Evolutionary conservation across 192 early-diverging fungal genomes (phyloP).

Genomic region (Umbelopsis vinacea): DNA sequence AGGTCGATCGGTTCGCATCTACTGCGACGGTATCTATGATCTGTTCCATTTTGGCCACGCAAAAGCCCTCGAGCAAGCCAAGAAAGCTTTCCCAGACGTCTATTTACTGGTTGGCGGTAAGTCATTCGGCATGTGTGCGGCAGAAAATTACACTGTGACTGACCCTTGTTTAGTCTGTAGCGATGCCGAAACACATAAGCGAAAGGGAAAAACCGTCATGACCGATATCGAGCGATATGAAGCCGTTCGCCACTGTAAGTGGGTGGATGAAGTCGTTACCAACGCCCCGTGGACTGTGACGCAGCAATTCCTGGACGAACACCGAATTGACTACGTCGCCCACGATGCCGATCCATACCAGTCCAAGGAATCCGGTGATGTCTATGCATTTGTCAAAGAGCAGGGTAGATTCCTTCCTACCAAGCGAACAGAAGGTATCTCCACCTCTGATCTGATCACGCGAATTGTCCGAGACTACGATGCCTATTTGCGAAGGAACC

Average conservation of each 20-base stretch:
- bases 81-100: conserved; percentile 75
- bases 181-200: conserved; percentile 73
- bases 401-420: conserved; percentile 70
- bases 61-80: conserved; percentile 77
- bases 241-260: conserved; percentile 79
- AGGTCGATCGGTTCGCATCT: conserved; percentile 71
- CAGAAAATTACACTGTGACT: no score
- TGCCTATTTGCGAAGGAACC: conserved; percentile 79
- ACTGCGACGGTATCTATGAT: conserved; percentile 85
- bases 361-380: conserved; percentile 71
- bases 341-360: conserved; percentile 82
- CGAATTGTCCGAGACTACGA: conserved; percentile 87
- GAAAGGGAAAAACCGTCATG: conserved; percentile 84
- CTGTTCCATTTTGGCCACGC: conserved; percentile 82
- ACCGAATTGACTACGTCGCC: conserved; percentile 83
- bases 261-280: conserved; percentile 81
- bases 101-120: conserved; percentile 71
- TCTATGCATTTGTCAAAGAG: conserved; percentile 81
- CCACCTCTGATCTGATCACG: conserved; percentile 83
- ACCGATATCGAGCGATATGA: conserved; percentile 79
- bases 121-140: not conserved
- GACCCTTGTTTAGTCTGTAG: conserved; percentile 66
- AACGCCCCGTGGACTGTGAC: conserved; percentile 80
- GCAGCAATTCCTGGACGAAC: conserved; percentile 75
- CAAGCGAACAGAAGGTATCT: conserved; percentile 80